Evolutionary conservation across 768 basidiomycete genomes (phyloP).

Genomic region (Dentipellis sp.): DNA sequence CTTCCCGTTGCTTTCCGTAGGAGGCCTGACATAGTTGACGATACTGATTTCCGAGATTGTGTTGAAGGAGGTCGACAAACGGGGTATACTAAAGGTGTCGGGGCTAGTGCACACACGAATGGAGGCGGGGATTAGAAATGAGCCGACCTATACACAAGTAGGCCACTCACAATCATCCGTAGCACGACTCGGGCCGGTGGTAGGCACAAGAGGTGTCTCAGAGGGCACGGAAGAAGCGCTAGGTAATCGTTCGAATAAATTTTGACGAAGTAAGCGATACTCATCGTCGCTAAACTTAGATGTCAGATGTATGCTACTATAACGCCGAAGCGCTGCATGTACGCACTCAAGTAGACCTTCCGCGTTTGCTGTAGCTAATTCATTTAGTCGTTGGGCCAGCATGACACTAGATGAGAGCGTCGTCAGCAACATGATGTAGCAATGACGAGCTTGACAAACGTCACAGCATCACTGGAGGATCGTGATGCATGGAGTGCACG

Average conservation of each 20-base stretch:
- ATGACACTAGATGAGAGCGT: constrained; percentile 41
- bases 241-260: constrained; percentile 73
- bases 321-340: not conserved
- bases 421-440: constrained; percentile 7
- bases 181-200: constrained; percentile 20
- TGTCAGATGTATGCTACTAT: constrained; percentile 1
- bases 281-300: constrained; percentile 60
- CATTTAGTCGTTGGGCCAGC: constrained; percentile 73
- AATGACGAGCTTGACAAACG: constrained; percentile 13
- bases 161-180: not conserved
- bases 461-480: constrained; percentile 10
- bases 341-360: constrained; percentile 72
- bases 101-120: too few relatives aligned
- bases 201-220: constrained; percentile 55
- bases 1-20: constrained; percentile 25
- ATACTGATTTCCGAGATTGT: constrained; percentile 17
- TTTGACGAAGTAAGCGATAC: constrained; percentile 76
- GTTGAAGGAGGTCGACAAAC: constrained; percentile 13
- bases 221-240: constrained; percentile 46
- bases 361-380: constrained; percentile 70
- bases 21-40: constrained; percentile 26
- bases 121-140: too few relatives aligned
- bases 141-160: too few relatives aligned
- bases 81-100: not conserved
- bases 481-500: constrained; percentile 2